A percentile compares a stretch with the other conserved stretches of the same genome.
These are phyloP conservation scores for Rhinocladiella mackenziei DNA, from an alignment of 2,329 filamentous ascomycete species.

Conservation along the genomic window DNA sequence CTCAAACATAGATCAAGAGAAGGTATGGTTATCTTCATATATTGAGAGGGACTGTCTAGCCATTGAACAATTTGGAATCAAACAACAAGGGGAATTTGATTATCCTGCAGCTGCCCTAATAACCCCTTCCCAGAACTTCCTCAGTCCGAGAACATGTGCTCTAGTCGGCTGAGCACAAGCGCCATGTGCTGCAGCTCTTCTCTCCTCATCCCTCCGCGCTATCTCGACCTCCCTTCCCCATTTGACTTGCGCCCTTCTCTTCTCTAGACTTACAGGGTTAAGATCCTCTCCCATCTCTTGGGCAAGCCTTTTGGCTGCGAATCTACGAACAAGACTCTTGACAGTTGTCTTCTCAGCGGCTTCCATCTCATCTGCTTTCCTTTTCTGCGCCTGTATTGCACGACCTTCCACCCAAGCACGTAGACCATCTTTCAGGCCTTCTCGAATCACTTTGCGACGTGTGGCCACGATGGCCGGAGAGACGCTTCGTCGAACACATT, in stretches of 20 bases:
- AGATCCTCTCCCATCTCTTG: slow-evolving; percentile 17
- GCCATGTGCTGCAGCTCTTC: slow-evolving; percentile 12
- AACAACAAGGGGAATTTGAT: too few species aligned
- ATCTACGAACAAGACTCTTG: slow-evolving; percentile 26
- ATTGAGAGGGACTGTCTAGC: too few species aligned
- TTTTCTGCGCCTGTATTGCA: slow-evolving; percentile 33
- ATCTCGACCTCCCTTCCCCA: slow-evolving; percentile 26
- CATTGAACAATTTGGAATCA: too few species aligned
- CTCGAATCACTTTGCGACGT: slow-evolving; percentile 60
- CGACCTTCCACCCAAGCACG: slow-evolving; percentile 58
- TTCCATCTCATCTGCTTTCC: slow-evolving; percentile 33
- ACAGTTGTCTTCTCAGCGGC: slow-evolving; percentile 33
- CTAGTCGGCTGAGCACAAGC: slow-evolving; percentile 33
- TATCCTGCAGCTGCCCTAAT: slow-evolving; percentile 33
- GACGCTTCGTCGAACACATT: slow-evolving; percentile 38
- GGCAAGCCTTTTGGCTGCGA: slow-evolving; percentile 22
- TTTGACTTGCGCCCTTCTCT: slow-evolving; percentile 22
- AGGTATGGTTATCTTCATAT: too few species aligned
- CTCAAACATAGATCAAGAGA: too few species aligned
- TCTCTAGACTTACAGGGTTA: slow-evolving; percentile 20
- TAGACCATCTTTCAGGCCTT: slow-evolving; percentile 64
- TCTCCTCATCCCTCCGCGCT: slow-evolving; percentile 23
- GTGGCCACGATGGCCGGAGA: slow-evolving; percentile 61
- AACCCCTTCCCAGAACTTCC: slow-evolving; percentile 64
- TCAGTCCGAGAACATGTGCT: slow-evolving; percentile 55